A percentile compares a stretch with the other conserved stretches of the same genome.
Conservation (phyloP, 176 grass and related monocot species). For the Phoenix roebelenii region DNA sequence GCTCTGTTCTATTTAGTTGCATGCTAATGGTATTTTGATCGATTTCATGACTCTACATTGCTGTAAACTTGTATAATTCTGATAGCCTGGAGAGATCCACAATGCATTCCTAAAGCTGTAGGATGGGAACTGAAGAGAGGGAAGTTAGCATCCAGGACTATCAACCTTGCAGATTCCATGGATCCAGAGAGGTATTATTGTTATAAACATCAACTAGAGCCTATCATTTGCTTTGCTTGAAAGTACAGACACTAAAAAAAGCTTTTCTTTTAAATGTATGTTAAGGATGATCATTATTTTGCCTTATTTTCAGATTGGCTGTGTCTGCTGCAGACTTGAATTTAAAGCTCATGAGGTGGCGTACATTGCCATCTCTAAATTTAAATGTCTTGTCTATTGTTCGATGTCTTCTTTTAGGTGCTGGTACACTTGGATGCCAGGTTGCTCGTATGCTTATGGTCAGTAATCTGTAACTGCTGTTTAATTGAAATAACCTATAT, state of each 20-base stretch:
- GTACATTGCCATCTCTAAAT: slow-evolving; percentile 68
- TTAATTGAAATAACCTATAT: slow-evolving; percentile 7
- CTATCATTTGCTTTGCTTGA: no score
- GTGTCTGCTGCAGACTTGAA: slow-evolving; percentile 70
- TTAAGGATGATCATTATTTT: slow-evolving; percentile 16
- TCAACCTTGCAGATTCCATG: slow-evolving; percentile 50
- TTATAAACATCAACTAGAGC: no score
- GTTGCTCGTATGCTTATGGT: slow-evolving; percentile 89
- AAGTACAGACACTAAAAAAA: no score
- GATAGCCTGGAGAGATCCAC: slow-evolving; percentile 46
- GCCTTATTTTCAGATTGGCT: slow-evolving; percentile 36
- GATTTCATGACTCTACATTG: not conserved
- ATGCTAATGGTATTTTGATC: not conserved
- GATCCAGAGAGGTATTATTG: slow-evolving; percentile 49
- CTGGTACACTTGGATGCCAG: slow-evolving; percentile 84
- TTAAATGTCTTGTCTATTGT: slow-evolving; percentile 40
- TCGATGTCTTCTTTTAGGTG: slow-evolving; percentile 70
- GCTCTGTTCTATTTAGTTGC: not conserved
- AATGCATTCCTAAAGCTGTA: slow-evolving; percentile 65
- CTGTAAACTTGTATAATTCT: slow-evolving; percentile 14
- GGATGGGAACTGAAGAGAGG: slow-evolving; percentile 72
- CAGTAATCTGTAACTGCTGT: slow-evolving; percentile 17
- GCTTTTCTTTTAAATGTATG: no score
- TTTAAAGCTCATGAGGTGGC: slow-evolving; percentile 99
- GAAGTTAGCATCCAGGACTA: slow-evolving; percentile 29